A percentile compares a stretch with the other conserved stretches of the same genome.
Evolutionary conservation across 371 early-diverging fungal species (phyloP).

Genomic region (Apophysomyces variabilis): DNA sequence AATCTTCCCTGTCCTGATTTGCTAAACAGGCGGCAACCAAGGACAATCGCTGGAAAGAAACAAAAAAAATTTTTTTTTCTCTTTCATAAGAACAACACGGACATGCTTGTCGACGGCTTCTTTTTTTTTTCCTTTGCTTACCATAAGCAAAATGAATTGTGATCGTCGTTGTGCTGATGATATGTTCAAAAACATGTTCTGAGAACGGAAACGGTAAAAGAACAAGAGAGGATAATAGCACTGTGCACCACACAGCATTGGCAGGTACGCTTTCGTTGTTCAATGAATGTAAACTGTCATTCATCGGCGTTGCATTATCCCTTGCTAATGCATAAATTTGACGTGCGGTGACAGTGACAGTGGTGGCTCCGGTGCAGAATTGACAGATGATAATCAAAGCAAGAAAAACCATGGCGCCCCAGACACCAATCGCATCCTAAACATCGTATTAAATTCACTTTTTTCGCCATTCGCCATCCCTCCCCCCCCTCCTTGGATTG

Average conservation of each 20-base stretch:
- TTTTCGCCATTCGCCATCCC: not conserved
- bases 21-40: conserved; percentile 33
- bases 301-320: conserved; percentile 59
- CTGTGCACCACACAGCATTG: conserved; percentile 50
- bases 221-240: conserved; percentile 34
- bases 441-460: conserved; percentile 14
- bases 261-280: conserved; percentile 41
- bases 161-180: conserved; percentile 71
- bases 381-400: conserved; percentile 57
- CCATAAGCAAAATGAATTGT: conserved; percentile 76
- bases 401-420: conserved; percentile 46
- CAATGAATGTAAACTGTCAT: conserved; percentile 31
- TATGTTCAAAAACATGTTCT: conserved; percentile 56
- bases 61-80: not conserved
- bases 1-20: conserved; percentile 35
- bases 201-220: conserved; percentile 46
- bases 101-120: not conserved
- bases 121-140: conserved; percentile 10
- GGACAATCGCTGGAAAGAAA: conserved; percentile 33
- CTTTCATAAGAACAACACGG: not conserved
- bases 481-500: no score
- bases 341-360: conserved; percentile 60
- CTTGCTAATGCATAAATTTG: conserved; percentile 74
- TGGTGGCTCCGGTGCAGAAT: conserved; percentile 60
- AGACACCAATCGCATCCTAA: conserved; percentile 58